Conservation (phyloP, 139 green algal genomes). For the Astrephomene gubernaculifera region DNA sequence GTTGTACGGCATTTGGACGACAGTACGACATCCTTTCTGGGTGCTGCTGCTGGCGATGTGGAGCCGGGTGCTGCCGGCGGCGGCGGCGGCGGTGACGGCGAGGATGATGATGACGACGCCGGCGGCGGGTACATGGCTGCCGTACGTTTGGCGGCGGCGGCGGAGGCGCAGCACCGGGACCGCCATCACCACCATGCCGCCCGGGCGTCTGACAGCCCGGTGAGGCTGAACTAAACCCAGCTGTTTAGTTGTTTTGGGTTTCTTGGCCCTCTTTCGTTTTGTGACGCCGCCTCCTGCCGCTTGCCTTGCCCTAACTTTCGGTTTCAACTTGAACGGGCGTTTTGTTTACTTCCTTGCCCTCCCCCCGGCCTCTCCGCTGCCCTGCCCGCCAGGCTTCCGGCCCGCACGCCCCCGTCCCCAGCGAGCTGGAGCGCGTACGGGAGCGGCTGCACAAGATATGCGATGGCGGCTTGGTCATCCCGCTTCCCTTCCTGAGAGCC, state of each 20-base stretch:
- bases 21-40: no score
- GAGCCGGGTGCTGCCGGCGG: no score
- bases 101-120: not conserved
- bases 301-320: no score
- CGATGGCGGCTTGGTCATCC: conserved; percentile 81
- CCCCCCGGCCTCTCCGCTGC: not conserved
- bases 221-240: not conserved
- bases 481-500: conserved; percentile 85
- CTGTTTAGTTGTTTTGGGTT: not conserved
- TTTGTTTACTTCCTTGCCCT: not conserved
- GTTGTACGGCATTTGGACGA: not conserved
- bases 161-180: conserved; percentile 17
- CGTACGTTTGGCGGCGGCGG: conserved; percentile 39
- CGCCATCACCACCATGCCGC: no score
- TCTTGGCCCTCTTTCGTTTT: not conserved
- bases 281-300: no score
- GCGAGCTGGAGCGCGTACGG: conserved; percentile 45
- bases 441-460: conserved; percentile 74
- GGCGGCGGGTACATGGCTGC: conserved; percentile 46
- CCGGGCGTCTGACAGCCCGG: not conserved
- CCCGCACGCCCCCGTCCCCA: not conserved
- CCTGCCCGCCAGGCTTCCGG: not conserved
- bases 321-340: no score
- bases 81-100: not conserved
- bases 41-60: no score